Evolutionary conservation across 2,329 filamentous ascomycete genomes (phyloP).

Genomic region (Claviceps sp.): DNA sequence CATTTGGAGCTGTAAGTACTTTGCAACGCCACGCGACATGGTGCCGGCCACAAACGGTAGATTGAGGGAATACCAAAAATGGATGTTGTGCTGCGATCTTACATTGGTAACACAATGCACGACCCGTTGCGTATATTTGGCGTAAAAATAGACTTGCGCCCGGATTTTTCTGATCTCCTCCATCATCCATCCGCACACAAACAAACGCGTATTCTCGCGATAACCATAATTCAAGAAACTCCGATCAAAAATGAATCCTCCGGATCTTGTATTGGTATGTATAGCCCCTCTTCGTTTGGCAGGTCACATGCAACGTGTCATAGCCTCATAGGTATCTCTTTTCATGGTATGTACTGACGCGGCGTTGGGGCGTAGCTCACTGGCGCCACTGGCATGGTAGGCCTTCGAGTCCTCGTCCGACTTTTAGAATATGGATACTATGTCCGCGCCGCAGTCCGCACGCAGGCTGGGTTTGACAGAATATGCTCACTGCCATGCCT

Average conservation of each 20-base stretch:
- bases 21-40: no score
- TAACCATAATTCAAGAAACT: no score
- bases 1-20: background rate
- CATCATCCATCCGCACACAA: no score
- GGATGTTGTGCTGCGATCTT: no score
- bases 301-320: background rate
- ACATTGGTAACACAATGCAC: no score
- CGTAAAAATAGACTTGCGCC: no score
- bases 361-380: slow-evolving; percentile 9
- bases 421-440: slow-evolving; percentile 14
- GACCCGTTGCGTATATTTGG: no score
- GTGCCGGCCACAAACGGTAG: no score
- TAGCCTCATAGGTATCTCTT: background rate
- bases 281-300: background rate
- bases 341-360: background rate
- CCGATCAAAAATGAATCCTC: no score
- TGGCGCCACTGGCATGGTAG: slow-evolving; percentile 18
- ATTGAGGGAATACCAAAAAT: no score
- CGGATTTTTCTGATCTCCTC: no score
- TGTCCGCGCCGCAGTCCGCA: slow-evolving; percentile 18
- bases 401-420: slow-evolving; percentile 14
- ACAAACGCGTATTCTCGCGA: no score
- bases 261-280: slow-evolving; percentile 3
- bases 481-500: slow-evolving; percentile 7
- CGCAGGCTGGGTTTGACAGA: slow-evolving; percentile 5